Percentiles rank a stretch among this genome's conserved stretches.
Evolutionary conservation across 495 filamentous ascomycete species (phyloP).

Genomic region (Aspergillus campestris): DNA sequence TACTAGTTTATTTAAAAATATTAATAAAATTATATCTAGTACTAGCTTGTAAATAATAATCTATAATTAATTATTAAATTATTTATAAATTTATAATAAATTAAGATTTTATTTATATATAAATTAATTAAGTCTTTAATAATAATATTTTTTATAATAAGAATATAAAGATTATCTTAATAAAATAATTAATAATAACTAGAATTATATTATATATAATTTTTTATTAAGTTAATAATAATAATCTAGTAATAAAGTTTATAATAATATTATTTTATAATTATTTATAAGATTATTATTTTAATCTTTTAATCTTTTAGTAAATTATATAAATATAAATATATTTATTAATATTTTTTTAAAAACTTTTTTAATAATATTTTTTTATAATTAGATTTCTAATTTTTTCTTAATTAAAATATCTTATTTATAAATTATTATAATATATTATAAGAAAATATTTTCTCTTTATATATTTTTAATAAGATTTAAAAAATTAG

Average conservation of each 20-base stretch:
- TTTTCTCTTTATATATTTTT: neutral
- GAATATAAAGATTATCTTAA: neutral
- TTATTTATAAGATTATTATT: no score
- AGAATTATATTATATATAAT: neutral
- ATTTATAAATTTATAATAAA: neutral
- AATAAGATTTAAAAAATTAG: neutral
- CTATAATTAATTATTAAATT: constrained; percentile 1
- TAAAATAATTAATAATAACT: neutral
- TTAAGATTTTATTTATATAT: constrained; percentile 2
- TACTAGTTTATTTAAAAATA: constrained; percentile 3
- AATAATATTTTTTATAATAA: neutral
- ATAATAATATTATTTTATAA: neutral
- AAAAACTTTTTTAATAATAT: neutral
- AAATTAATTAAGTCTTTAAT: constrained; percentile 2
- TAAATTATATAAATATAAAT: neutral
- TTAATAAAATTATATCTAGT: constrained; percentile 5
- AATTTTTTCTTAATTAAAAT: neutral
- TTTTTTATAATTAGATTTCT: neutral
- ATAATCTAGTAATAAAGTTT: neutral
- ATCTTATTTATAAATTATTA: neutral
- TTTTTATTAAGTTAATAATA: neutral
- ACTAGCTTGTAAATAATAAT: constrained; percentile 1
- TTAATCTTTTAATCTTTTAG: neutral
- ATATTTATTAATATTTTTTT: neutral
- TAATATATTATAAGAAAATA: neutral